phyloP scores from a whole-genome alignment of 805 yeast genomes.

The Debaryomyces tyrocola region DNA sequence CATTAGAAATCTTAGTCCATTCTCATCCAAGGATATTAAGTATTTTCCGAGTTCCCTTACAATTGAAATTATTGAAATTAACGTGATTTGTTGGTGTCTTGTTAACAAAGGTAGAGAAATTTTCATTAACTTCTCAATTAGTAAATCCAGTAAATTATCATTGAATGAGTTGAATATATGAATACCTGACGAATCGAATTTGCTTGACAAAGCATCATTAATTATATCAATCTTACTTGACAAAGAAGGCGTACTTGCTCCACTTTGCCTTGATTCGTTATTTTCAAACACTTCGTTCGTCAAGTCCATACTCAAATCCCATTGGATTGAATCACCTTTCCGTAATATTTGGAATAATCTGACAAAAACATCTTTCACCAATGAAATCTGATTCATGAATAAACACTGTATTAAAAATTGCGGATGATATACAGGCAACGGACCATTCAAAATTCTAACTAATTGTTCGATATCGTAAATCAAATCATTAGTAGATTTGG shows the following conservation, averaged over 20 bases:
- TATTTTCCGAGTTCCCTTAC: conserved; percentile 53
- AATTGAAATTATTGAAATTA: conserved; percentile 67
- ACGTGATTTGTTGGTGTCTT: conserved; percentile 87
- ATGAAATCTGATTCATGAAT: conserved; percentile 55
- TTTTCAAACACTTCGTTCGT: conserved; percentile 13
- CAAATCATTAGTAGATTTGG: conserved; percentile 11
- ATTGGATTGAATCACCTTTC: conserved; percentile 22
- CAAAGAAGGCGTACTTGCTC: not conserved
- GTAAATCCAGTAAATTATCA: conserved; percentile 41
- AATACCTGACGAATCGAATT: not conserved
- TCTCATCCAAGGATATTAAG: conserved; percentile 49
- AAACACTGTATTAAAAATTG: conserved; percentile 78
- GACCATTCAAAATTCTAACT: conserved; percentile 81
- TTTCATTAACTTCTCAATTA: conserved; percentile 61
- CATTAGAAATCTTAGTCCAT: conserved; percentile 69
- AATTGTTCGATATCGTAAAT: conserved; percentile 59
- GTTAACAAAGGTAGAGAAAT: conserved; percentile 77
- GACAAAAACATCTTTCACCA: conserved; percentile 58
- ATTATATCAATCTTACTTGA: conserved; percentile 3
- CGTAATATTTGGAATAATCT: conserved; percentile 55
- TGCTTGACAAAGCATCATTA: not conserved
- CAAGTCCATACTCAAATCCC: conserved; percentile 35
- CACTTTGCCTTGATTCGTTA: conserved; percentile 1
- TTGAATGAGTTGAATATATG: conserved; percentile 40
- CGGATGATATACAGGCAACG: conserved; percentile 88